Conservation (phyloP, 176 grass and related monocot genomes). For the Zoysia japonica region DNA sequence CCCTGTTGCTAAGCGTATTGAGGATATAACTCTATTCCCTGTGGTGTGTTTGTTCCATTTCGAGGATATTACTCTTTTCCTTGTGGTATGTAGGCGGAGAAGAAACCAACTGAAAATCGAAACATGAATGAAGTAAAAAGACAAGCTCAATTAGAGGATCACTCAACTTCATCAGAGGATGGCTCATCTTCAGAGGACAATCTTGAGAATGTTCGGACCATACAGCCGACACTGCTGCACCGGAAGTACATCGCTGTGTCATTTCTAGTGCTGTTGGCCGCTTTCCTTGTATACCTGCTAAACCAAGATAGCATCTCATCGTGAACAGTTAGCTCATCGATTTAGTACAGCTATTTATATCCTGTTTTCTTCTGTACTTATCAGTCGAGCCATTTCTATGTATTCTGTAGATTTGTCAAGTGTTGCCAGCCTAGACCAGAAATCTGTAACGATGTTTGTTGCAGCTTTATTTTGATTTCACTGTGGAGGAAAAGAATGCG, state of each 20-base stretch:
- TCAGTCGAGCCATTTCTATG: slow-evolving; percentile 26
- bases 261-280: slow-evolving; percentile 43
- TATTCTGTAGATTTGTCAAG: slow-evolving; percentile 25
- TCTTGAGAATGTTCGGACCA: slow-evolving; percentile 44
- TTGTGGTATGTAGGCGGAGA: slow-evolving; percentile 51
- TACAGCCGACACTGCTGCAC: slow-evolving; percentile 47
- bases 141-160: slow-evolving; percentile 27
- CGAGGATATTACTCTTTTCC: slow-evolving; percentile 4
- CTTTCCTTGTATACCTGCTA: slow-evolving; percentile 35
- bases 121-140: slow-evolving; percentile 27
- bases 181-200: slow-evolving; percentile 27
- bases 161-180: slow-evolving; percentile 18
- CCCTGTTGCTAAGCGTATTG: not conserved
- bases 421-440: not conserved
- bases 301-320: slow-evolving; percentile 16
- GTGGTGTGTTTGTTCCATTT: not conserved
- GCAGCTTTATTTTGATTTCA: not conserved
- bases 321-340: not conserved
- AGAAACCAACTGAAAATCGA: slow-evolving; percentile 19
- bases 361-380: not conserved
- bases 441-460: not conserved
- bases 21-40: slow-evolving; percentile 14
- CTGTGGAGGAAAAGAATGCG: not conserved
- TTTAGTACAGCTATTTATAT: slow-evolving; percentile 4
- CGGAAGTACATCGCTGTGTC: slow-evolving; percentile 54